Percentiles rank a stretch among this genome's conserved stretches.
These are phyloP conservation scores for Naganishia vishniacii DNA, from an alignment of 768 basidiomycete genomes.

Conservation along the genomic window DNA sequence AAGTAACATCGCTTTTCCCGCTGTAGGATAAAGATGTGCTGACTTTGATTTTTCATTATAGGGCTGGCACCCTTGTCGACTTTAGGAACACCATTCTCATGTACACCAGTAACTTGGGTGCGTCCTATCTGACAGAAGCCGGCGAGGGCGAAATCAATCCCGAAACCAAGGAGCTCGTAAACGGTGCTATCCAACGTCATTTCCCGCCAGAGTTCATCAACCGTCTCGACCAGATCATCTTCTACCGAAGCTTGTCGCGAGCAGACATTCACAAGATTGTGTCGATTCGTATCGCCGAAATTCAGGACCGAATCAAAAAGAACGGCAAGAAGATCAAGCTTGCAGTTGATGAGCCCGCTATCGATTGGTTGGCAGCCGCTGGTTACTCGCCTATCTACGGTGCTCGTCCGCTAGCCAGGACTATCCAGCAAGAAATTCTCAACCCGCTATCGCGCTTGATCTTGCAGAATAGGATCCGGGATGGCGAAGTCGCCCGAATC, in stretches of 20 bases:
- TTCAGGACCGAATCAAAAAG: constrained; percentile 71
- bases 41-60: neutral
- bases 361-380: constrained; percentile 51
- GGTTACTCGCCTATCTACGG: constrained; percentile 58
- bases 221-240: constrained; percentile 48
- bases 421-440: constrained; percentile 85
- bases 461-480: constrained; percentile 72
- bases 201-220: constrained; percentile 52
- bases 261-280: constrained; percentile 77
- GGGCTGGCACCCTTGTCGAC: constrained; percentile 42
- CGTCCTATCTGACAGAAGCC: constrained; percentile 49
- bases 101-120: constrained; percentile 51
- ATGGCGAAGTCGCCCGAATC: constrained; percentile 70
- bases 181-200: constrained; percentile 47
- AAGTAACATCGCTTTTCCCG: neutral
- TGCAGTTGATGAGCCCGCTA: constrained; percentile 68
- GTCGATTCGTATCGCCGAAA: constrained; percentile 76
- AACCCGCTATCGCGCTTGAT: constrained; percentile 83
- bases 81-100: constrained; percentile 51
- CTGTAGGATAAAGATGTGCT: neutral
- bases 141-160: constrained; percentile 47
- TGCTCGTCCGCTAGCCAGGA: constrained; percentile 82
- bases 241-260: constrained; percentile 71
- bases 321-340: constrained; percentile 68
- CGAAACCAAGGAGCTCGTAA: constrained; percentile 45